Conservation (phyloP, 306 rosid genomes). For the Cucurbita argyrosperma region DNA sequence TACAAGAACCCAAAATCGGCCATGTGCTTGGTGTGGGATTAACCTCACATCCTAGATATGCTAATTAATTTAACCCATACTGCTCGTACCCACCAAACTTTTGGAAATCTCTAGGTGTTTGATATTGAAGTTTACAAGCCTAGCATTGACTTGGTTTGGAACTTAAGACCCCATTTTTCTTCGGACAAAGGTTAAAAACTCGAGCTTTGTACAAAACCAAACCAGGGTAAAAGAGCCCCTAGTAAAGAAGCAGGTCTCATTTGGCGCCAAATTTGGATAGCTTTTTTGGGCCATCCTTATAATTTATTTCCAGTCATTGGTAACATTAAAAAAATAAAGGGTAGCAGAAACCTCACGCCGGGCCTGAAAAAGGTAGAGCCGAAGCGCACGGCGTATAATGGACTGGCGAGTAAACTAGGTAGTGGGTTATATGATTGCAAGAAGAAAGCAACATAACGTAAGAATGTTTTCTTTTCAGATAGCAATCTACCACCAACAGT, state of each 20-base stretch:
- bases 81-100: background rate
- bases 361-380: background rate
- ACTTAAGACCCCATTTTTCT: background rate
- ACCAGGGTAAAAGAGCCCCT: background rate
- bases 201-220: background rate
- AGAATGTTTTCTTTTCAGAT: background rate
- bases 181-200: background rate
- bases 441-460: constrained; percentile 3
- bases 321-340: constrained; percentile 11
- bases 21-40: background rate
- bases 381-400: background rate
- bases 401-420: background rate
- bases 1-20: background rate
- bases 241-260: background rate
- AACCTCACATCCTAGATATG: background rate
- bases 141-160: background rate
- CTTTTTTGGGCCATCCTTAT: background rate
- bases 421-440: constrained; percentile 6
- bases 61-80: background rate
- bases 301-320: constrained; percentile 13
- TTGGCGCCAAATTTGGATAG: background rate
- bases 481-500: background rate
- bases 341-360: background rate
- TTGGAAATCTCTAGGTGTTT: background rate
- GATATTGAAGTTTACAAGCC: background rate